phyloP scores from a whole-genome alignment of 139 green algal species.

The Choricystis sp. region DNA sequence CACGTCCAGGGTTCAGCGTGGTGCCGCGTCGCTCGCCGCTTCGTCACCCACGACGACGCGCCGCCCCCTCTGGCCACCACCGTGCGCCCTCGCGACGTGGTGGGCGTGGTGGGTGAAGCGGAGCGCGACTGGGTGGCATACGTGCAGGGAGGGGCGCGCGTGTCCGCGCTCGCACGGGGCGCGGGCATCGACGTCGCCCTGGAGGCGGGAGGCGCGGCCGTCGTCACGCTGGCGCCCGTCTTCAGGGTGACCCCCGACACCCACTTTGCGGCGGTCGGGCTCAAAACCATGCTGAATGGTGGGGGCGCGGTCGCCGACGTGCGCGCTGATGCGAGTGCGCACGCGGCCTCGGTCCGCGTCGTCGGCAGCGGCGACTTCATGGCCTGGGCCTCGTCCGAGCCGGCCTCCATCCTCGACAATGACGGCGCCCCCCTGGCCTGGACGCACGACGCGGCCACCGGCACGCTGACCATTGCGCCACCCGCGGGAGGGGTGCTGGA shows the following conservation, averaged over 20 bases:
- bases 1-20: constrained; percentile 77
- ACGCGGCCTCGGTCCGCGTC: constrained; percentile 1
- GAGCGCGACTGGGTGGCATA: constrained; percentile 1
- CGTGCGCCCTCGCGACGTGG: constrained; percentile 33
- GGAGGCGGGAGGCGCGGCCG: constrained; percentile 5
- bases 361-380: background rate
- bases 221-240: constrained; percentile 24
- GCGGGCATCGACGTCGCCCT: constrained; percentile 5
- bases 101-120: constrained; percentile 19
- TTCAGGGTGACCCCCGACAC: background rate
- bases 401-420: background rate
- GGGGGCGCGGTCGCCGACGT: constrained; percentile 32
- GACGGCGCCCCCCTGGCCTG: background rate
- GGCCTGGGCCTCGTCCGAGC: background rate
- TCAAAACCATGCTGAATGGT: constrained; percentile 60
- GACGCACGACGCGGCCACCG: background rate
- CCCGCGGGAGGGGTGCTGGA: too few species aligned
- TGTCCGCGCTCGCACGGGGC: constrained; percentile 2
- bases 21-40: constrained; percentile 51
- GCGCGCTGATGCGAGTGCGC: background rate
- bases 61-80: constrained; percentile 14
- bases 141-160: background rate
- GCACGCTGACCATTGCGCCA: background rate
- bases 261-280: constrained; percentile 40
- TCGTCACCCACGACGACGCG: constrained; percentile 37